Evolutionary conservation across 208 protist genomes (phyloP).

Genomic region (Crithidia bombi): DNA sequence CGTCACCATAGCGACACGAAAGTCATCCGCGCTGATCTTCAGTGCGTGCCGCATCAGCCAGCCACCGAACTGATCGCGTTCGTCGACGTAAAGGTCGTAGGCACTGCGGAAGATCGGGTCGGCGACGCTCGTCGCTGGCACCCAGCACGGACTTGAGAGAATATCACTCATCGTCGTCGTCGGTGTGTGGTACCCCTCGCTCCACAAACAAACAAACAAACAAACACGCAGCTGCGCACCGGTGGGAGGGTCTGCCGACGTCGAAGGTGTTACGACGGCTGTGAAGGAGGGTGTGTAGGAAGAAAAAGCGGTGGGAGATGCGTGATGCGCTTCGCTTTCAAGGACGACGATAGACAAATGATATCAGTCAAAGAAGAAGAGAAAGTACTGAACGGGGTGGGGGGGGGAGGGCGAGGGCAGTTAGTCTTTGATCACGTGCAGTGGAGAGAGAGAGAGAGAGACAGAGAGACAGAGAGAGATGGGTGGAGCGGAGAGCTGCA

Average conservation of each 20-base stretch:
- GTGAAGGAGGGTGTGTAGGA: conserved; percentile 7
- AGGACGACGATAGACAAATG: too few relatives aligned
- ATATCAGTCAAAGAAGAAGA: not conserved
- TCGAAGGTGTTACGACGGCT: not conserved
- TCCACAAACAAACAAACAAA: not conserved
- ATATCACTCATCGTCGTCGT: conserved; percentile 20
- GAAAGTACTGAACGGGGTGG: too few relatives aligned
- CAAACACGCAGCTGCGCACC: too few relatives aligned
- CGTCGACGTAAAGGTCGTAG: conserved; percentile 34
- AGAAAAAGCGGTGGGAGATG: conserved; percentile 1
- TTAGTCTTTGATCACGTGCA: too few relatives aligned
- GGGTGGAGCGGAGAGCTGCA: too few relatives aligned
- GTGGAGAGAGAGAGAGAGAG: not conserved
- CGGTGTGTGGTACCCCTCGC: not conserved
- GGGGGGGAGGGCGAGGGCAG: too few relatives aligned
- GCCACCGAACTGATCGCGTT: conserved; percentile 38
- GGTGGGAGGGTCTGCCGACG: too few relatives aligned
- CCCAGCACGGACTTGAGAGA: conserved; percentile 35
- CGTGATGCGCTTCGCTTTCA: too few relatives aligned
- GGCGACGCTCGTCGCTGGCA: conserved; percentile 11
- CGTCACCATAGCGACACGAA: conserved; percentile 1
- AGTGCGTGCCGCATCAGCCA: conserved; percentile 32
- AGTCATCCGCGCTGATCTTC: conserved; percentile 34
- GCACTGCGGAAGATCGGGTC: conserved; percentile 17
- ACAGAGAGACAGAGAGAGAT: not conserved